phyloP scores from a whole-genome alignment of 2,329 filamentous ascomycete genomes.

The Microsporum audouinii region DNA sequence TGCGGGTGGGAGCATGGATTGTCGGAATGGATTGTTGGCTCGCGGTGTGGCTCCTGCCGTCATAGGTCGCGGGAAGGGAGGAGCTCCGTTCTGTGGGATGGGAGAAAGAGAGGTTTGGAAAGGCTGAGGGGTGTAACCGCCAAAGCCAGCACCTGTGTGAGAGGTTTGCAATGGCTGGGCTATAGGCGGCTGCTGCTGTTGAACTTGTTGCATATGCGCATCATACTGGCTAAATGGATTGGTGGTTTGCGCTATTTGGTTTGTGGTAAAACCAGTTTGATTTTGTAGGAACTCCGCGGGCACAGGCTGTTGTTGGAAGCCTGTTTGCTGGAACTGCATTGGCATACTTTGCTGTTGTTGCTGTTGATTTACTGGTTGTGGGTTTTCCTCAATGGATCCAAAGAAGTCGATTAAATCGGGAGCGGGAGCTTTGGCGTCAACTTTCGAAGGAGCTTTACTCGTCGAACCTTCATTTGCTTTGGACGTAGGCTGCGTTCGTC shows the following conservation, averaged over 20 bases:
- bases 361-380: conserved; percentile 46
- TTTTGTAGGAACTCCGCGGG: conserved; percentile 13
- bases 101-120: conserved; percentile 33
- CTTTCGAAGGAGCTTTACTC: conserved; percentile 19
- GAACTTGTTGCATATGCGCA: conserved; percentile 15
- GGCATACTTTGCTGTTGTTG: conserved; percentile 17
- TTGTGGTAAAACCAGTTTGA: conserved; percentile 19
- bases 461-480: conserved; percentile 21
- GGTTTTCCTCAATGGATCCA: conserved; percentile 81
- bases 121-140: conserved; percentile 62
- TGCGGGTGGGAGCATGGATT: conserved; percentile 62
- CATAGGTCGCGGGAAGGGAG: conserved; percentile 35
- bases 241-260: conserved; percentile 19
- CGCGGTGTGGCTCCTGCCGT: conserved; percentile 34
- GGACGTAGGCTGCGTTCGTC: conserved; percentile 22
- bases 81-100: conserved; percentile 41
- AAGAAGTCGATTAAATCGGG: conserved; percentile 90
- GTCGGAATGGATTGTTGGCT: conserved; percentile 83
- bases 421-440: conserved; percentile 29
- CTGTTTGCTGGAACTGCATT: conserved; percentile 22
- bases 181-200: conserved; percentile 3
- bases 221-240: conserved; percentile 25
- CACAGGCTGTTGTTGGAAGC: conserved; percentile 17
- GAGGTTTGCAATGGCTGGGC: conserved; percentile 46
- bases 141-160: conserved; percentile 69